Evolutionary conservation across 257 asterid genomes (phyloP), one percentile per base, ranked within the genome.

Genomic region (Solanum pennellii): DNA sequence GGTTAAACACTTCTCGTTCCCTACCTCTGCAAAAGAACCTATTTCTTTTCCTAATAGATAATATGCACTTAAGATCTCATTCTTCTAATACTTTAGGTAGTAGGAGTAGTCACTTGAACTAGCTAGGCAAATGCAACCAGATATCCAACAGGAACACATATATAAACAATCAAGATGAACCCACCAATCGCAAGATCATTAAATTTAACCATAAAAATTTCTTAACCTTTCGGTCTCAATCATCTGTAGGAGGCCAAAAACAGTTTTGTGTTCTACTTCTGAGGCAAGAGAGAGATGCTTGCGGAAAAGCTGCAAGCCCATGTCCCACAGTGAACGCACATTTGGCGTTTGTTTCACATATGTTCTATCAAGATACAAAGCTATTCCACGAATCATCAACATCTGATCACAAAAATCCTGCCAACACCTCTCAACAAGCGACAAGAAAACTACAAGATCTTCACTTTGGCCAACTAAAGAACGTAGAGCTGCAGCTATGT

Each of bases 251-350:
- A 97, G 95, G 68, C 98, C 99, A 86, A 95, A 97, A 8, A 97
- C 96, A 68, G 95, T 94, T 92, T 97, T 97, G 94, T 91, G 95
- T 87, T 97, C 97, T 89, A 95, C 99, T 93, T 97, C 98, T 71
- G 97, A 90, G 86, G 98, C 98, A 84, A 95, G 93, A 89, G 95
- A 91, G 79, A 97, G 98, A 92, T 95, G 99, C 87, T 97, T 97
- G 89, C 96, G 94, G 88, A 95, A 97, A 90, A 97, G 96, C 89
- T 94, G 98, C 96, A 97, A 92, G 74, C 99, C 99, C 99, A 95
- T 97, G 93, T 97, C 99, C 99, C 99, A 97, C 88, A 97, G 87
- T 76, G 99, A 97, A 66, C 95, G 93, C 59, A 95, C 98, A 88
- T 91, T 93, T 12, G 98, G 92, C 44, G 98, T 95, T 91, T 95